Evolutionary conservation across 495 filamentous ascomycete species (phyloP).

Genomic region (Podospora appendiculata): DNA sequence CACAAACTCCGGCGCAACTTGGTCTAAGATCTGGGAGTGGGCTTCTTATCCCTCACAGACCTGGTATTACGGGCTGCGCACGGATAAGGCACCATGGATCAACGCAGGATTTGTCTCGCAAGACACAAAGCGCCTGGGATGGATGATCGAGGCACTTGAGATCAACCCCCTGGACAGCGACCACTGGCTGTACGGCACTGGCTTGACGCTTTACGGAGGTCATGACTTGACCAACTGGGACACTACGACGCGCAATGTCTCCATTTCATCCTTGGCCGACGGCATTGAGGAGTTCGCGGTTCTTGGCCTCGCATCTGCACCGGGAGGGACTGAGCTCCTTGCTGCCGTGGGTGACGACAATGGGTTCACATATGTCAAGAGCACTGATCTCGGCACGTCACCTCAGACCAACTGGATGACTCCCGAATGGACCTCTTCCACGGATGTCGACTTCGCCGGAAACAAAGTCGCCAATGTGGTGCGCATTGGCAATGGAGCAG

Average conservation of each 20-base stretch:
- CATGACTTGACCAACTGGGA: constrained; percentile 45
- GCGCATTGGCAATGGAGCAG: constrained; percentile 43
- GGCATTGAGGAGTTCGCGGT: constrained; percentile 55
- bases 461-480: constrained; percentile 44
- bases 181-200: constrained; percentile 53
- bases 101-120: constrained; percentile 35
- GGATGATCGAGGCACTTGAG: constrained; percentile 56
- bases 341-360: constrained; percentile 52
- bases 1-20: constrained; percentile 44
- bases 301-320: constrained; percentile 41
- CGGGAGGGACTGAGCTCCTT: constrained; percentile 46
- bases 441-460: constrained; percentile 51
- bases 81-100: constrained; percentile 41
- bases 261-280: constrained; percentile 44
- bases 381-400: constrained; percentile 35
- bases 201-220: constrained; percentile 48
- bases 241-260: constrained; percentile 35
- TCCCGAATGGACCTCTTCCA: constrained; percentile 41
- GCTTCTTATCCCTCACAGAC: constrained; percentile 37
- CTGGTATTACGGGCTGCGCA: constrained; percentile 33
- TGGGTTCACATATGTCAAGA: constrained; percentile 41
- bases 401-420: constrained; percentile 42
- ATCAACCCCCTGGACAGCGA: constrained; percentile 54
- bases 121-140: constrained; percentile 46
- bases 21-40: constrained; percentile 48